Conservation (phyloP, 2,329 filamentous ascomycete species). For the Nothopassalora personata region DNA sequence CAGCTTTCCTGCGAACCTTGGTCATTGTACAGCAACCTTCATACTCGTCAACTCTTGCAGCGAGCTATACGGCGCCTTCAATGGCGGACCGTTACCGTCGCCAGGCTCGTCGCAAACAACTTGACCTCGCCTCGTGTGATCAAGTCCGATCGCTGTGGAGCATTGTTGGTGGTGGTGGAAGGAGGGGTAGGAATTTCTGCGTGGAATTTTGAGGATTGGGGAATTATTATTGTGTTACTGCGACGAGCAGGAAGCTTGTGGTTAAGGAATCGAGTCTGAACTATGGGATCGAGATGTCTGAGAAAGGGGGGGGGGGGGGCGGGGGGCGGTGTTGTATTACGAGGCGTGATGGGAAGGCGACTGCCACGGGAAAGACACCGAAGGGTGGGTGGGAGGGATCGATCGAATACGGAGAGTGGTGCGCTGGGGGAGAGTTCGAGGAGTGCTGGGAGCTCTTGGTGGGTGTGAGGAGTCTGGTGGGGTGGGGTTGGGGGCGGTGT, state of each 20-base stretch:
- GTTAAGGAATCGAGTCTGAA: slow-evolving; percentile 38
- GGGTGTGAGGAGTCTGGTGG: not conserved
- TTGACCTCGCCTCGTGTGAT: slow-evolving; percentile 44
- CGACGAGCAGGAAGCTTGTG: slow-evolving; percentile 21
- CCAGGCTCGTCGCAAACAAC: slow-evolving; percentile 43
- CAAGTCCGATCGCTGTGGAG: slow-evolving; percentile 44
- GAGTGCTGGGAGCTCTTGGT: not conserved
- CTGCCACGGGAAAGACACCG: slow-evolving; percentile 10
- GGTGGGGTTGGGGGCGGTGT: not conserved
- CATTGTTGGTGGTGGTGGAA: slow-evolving; percentile 49
- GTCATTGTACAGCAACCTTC: slow-evolving; percentile 13
- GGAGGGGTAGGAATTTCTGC: slow-evolving; percentile 28
- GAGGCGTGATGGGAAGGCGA: slow-evolving; percentile 16
- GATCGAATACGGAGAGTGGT: slow-evolving; percentile 1
- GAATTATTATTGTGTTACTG: slow-evolving; percentile 22
- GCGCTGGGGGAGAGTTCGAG: not conserved
- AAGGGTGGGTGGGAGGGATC: not conserved
- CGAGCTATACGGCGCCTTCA: slow-evolving; percentile 37
- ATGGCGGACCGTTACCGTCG: slow-evolving; percentile 39
- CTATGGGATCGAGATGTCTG: slow-evolving; percentile 48
- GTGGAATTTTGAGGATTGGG: slow-evolving; percentile 21
- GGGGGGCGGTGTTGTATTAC: slow-evolving; percentile 46
- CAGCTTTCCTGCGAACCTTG: not conserved
- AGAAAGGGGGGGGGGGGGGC: too few relatives aligned
- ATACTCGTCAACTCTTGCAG: slow-evolving; percentile 36